These are phyloP conservation scores for Russula emetica DNA, from an alignment of 768 basidiomycete species.

Conservation along the genomic window DNA sequence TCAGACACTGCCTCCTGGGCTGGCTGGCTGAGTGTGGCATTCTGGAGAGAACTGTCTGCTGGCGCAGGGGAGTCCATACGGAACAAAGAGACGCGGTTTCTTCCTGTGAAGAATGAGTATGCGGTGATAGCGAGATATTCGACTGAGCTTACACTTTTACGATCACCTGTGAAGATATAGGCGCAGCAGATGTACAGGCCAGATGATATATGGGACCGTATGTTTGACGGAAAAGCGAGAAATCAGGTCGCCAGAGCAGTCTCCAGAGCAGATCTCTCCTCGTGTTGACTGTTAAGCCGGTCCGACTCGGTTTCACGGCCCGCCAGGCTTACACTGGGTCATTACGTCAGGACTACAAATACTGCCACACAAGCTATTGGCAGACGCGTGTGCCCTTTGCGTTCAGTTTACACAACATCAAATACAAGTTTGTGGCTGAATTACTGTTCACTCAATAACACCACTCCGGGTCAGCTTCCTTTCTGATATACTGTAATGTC, in stretches of 20 bases:
- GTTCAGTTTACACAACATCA: too few relatives aligned
- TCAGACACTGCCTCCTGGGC: neutral
- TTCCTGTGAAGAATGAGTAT: neutral
- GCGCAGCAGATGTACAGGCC: neutral
- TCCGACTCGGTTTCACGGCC: neutral
- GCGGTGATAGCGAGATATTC: neutral
- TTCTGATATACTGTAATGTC: too few relatives aligned
- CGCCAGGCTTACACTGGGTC: neutral
- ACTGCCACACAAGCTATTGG: neutral
- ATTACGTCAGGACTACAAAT: neutral
- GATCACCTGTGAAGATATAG: neutral
- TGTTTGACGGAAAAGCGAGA: neutral
- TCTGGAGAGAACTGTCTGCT: constrained; percentile 10
- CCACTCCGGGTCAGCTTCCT: too few relatives aligned
- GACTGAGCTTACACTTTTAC: neutral
- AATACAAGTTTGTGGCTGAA: too few relatives aligned
- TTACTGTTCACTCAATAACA: too few relatives aligned
- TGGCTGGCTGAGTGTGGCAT: neutral
- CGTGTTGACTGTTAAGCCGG: neutral
- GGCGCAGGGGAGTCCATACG: constrained; percentile 8
- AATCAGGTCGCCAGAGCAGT: neutral
- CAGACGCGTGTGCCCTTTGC: too few relatives aligned
- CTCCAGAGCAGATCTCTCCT: neutral
- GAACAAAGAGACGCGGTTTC: neutral
- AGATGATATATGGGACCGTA: neutral